Percentiles rank a stretch among this genome's conserved stretches.
Evolutionary conservation across 129 eudicot species (phyloP).

Genomic region (Tagetes erecta): DNA sequence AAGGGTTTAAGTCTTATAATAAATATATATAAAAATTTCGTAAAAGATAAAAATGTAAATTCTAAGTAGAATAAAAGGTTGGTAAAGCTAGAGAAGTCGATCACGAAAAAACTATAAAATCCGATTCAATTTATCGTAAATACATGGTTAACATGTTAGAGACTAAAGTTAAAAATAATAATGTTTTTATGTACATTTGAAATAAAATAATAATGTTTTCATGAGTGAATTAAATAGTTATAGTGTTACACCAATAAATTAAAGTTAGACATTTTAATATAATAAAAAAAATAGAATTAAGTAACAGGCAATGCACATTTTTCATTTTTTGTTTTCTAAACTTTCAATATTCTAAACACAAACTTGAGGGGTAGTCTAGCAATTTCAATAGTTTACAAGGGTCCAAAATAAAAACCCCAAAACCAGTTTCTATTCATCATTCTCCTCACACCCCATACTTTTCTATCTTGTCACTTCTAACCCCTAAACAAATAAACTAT

Average conservation of each 20-base stretch:
- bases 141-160: no score
- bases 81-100: no score
- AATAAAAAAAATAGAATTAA: constrained; percentile 21
- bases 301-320: constrained; percentile 14
- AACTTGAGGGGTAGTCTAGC: neutral
- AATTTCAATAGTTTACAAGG: constrained; percentile 14
- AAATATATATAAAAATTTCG: no score
- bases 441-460: constrained; percentile 21
- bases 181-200: neutral
- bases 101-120: neutral
- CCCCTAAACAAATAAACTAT: constrained; percentile 30
- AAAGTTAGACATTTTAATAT: neutral
- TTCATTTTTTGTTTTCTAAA: constrained; percentile 25
- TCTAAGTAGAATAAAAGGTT: no score
- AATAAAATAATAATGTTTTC: neutral
- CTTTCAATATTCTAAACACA: constrained; percentile 19
- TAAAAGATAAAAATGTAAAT: no score
- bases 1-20: no score
- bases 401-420: constrained; percentile 30
- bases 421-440: constrained; percentile 23
- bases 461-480: constrained; percentile 33
- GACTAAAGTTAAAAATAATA: neutral
- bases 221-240: neutral
- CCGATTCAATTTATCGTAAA: no score
- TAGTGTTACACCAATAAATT: neutral